Evolutionary conservation across 192 early-diverging fungal genomes (phyloP).

Genomic region (Lobulomyces angularis): DNA sequence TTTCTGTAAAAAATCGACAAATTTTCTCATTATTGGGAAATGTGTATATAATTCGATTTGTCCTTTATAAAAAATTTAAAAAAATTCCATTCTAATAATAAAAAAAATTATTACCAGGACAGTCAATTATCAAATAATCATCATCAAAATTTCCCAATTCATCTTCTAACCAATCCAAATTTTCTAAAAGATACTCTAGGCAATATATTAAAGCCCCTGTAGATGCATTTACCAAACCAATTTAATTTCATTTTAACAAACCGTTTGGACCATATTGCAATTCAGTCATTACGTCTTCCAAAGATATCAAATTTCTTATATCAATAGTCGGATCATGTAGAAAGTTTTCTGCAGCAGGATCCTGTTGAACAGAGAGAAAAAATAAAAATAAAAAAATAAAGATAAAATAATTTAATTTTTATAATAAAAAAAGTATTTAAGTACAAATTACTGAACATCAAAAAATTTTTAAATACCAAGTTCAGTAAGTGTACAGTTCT

Average conservation of each 20-base stretch:
- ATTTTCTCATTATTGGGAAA: conserved; percentile 80
- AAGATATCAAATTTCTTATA: conserved; percentile 88
- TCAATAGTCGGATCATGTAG: conserved; percentile 88
- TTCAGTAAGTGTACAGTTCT: conserved; percentile 86
- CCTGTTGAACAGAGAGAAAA: too few relatives aligned
- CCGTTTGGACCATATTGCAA: conserved; percentile 96
- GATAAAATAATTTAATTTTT: too few relatives aligned
- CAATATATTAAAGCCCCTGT: conserved; percentile 1
- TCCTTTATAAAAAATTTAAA: conserved; percentile 22
- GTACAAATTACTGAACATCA: too few relatives aligned
- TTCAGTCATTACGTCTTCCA: conserved; percentile 97
- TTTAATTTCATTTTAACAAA: conserved; percentile 88
- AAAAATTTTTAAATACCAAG: too few relatives aligned
- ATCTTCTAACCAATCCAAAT: conserved; percentile 94
- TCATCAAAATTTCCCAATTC: conserved; percentile 82
- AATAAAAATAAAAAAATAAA: too few relatives aligned
- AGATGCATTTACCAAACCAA: conserved; percentile 57
- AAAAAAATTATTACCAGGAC: conserved; percentile 48
- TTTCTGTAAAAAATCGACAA: conserved; percentile 56
- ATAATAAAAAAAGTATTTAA: too few relatives aligned
- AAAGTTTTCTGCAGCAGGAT: conserved; percentile 94
- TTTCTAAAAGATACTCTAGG: conserved; percentile 66
- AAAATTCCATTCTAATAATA: background rate
- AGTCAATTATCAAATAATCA: conserved; percentile 95
- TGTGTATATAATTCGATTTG: conserved; percentile 99